A percentile compares a stretch with the other conserved stretches of the same genome.
Conservation (phyloP, 2,329 filamentous ascomycete species). For the Colletotrichum phormii region DNA sequence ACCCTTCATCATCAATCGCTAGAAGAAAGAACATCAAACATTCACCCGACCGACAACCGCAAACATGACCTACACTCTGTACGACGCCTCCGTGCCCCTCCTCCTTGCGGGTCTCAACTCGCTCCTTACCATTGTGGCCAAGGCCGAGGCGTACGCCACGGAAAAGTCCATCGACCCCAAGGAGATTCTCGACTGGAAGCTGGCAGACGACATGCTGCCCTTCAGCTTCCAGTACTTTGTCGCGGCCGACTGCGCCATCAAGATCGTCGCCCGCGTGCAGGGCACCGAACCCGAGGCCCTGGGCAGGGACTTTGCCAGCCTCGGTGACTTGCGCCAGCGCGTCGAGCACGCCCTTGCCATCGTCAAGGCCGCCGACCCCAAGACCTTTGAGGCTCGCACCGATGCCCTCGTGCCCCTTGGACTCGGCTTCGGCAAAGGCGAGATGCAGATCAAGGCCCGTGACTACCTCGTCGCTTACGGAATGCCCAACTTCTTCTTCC, state of each 20-base stretch:
- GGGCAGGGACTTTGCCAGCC: constrained; percentile 44
- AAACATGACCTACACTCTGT: constrained; percentile 28
- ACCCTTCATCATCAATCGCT: background rate
- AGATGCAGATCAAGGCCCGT: constrained; percentile 44
- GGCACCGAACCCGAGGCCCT: constrained; percentile 45
- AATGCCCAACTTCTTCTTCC: constrained; percentile 72
- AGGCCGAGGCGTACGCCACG: constrained; percentile 22
- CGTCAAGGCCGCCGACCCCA: constrained; percentile 45
- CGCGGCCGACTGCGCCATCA: constrained; percentile 44
- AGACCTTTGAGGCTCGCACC: constrained; percentile 39
- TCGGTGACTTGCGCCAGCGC: constrained; percentile 49
- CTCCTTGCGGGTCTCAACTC: constrained; percentile 31
- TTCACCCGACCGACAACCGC: background rate
- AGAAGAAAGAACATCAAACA: background rate
- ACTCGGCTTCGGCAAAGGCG: constrained; percentile 40
- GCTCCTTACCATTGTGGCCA: constrained; percentile 28
- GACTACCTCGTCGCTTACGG: constrained; percentile 57
- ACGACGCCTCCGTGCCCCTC: constrained; percentile 31
- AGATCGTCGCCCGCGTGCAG: constrained; percentile 48
- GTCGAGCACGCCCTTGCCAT: constrained; percentile 44
- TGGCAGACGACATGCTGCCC: constrained; percentile 57
- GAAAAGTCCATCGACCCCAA: constrained; percentile 27
- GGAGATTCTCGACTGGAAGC: constrained; percentile 21
- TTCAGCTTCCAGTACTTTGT: constrained; percentile 54
- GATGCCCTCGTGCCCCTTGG: constrained; percentile 41